These are phyloP conservation scores for Moesziomyces sp. DNA, from an alignment of 1,284 basidiomycete genomes.

Conservation along the genomic window DNA sequence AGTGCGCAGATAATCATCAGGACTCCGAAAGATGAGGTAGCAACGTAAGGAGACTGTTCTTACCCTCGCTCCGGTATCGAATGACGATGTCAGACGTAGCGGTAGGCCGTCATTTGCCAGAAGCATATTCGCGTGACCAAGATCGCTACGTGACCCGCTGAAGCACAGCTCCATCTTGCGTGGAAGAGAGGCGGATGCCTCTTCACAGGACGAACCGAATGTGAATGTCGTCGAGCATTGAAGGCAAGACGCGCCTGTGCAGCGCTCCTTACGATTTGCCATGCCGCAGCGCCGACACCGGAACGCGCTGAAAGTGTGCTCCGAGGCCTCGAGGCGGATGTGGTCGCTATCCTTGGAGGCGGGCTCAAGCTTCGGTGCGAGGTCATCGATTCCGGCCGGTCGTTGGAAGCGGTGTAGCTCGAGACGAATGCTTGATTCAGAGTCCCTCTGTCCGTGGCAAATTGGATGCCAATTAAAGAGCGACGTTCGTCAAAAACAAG, in stretches of 20 bases:
- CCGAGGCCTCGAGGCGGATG: not conserved
- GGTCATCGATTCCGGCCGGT: not conserved
- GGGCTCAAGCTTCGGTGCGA: not conserved
- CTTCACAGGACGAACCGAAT: not conserved
- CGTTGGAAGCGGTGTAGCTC: not conserved
- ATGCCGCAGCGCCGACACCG: slow-evolving; percentile 21
- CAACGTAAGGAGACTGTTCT: not conserved
- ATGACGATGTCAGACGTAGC: slow-evolving; percentile 11
- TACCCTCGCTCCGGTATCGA: slow-evolving; percentile 23
- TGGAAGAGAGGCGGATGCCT: not conserved
- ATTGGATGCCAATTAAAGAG: too few relatives aligned
- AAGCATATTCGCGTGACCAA: slow-evolving; percentile 24
- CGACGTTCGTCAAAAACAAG: too few relatives aligned
- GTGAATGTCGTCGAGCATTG: slow-evolving; percentile 16
- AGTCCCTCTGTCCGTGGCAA: too few relatives aligned
- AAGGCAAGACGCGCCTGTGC: slow-evolving; percentile 4
- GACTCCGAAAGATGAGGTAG: too few relatives aligned
- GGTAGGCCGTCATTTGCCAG: slow-evolving; percentile 12
- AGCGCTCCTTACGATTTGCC: slow-evolving; percentile 17
- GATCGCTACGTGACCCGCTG: slow-evolving; percentile 21
- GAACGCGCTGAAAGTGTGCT: slow-evolving; percentile 23
- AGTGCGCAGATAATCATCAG: not conserved
- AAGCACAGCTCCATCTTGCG: slow-evolving; percentile 24
- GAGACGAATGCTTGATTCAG: not conserved
- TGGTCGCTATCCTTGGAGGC: not conserved